A percentile compares a stretch with the other conserved stretches of the same genome.
These are phyloP conservation scores for Silene latifolia DNA, from an alignment of 148 eudicot genomes.

Conservation along the genomic window DNA sequence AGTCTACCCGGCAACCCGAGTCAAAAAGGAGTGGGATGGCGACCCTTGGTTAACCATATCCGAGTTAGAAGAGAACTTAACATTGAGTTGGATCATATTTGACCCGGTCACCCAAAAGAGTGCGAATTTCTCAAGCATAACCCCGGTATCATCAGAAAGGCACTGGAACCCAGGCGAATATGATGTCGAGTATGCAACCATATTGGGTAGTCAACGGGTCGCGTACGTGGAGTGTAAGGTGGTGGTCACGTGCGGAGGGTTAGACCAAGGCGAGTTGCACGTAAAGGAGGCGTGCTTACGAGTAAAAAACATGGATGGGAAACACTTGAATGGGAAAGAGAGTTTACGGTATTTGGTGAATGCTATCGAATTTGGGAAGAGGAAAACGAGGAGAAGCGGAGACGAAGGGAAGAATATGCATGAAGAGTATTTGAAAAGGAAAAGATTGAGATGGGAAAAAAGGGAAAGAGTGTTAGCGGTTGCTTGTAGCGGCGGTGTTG, in stretches of 20 bases:
- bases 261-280: conserved; percentile 37
- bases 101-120: conserved; percentile 46
- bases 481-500: conserved; percentile 9
- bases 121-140: conserved; percentile 43
- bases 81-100: conserved; percentile 63
- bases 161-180: conserved; percentile 23
- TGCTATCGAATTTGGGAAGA: conserved; percentile 44
- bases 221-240: conserved; percentile 36
- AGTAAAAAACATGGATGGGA: conserved; percentile 57
- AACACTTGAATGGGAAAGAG: conserved; percentile 39
- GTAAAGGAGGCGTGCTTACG: conserved; percentile 52
- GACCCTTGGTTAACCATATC: conserved; percentile 7
- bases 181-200: conserved; percentile 32
- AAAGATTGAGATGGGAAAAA: conserved; percentile 33
- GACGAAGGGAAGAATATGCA: conserved; percentile 34
- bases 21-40: not conserved
- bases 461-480: conserved; percentile 32
- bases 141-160: conserved; percentile 38
- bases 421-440: conserved; percentile 28
- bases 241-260: conserved; percentile 40
- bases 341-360: conserved; percentile 41
- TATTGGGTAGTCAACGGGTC: conserved; percentile 23
- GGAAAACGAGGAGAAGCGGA: conserved; percentile 21
- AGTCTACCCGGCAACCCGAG: conserved; percentile 20
- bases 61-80: conserved; percentile 29